phyloP scores from a whole-genome alignment of 2,329 filamentous ascomycete species.

The Bipolaris zeicola region DNA sequence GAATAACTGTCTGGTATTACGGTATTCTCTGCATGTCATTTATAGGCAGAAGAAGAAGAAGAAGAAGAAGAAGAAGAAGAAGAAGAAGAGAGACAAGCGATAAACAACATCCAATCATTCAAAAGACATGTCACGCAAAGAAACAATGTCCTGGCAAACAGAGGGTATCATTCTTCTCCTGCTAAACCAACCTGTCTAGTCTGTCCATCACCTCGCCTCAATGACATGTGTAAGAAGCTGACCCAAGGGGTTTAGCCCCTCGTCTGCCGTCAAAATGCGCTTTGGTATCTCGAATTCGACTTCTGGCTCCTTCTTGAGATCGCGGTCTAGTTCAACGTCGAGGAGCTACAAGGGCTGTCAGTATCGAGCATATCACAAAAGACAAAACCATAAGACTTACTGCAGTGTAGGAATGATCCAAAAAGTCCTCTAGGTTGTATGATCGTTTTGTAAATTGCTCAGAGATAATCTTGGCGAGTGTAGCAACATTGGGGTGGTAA shows the following conservation, averaged over 20 bases:
- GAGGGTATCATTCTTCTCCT: constrained; percentile 12
- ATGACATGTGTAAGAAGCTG: constrained; percentile 41
- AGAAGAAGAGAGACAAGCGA: too few relatives aligned
- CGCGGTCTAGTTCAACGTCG: constrained; percentile 80
- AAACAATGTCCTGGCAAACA: neutral
- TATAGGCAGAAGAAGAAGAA: too few relatives aligned
- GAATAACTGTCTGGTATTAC: too few relatives aligned
- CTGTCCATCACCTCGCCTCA: constrained; percentile 28
- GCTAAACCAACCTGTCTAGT: neutral
- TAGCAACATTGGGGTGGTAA: constrained; percentile 96
- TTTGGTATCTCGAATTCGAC: constrained; percentile 95
- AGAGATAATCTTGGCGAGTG: constrained; percentile 88
- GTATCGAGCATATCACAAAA: constrained; percentile 4
- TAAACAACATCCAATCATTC: too few relatives aligned
- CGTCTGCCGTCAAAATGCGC: constrained; percentile 67
- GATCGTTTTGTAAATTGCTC: constrained; percentile 97
- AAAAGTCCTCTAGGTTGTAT: constrained; percentile 95
- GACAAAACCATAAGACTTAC: constrained; percentile 56
- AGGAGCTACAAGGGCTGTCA: constrained; percentile 65
- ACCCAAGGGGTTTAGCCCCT: constrained; percentile 38
- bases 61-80: too few relatives aligned
- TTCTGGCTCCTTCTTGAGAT: constrained; percentile 83
- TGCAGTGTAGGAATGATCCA: constrained; percentile 89
- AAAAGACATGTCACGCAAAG: neutral
- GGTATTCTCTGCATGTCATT: too few relatives aligned